Base-by-base conservation (phyloP, 106 monocot genomes). In the Phalaenopsis equestris region DNA sequence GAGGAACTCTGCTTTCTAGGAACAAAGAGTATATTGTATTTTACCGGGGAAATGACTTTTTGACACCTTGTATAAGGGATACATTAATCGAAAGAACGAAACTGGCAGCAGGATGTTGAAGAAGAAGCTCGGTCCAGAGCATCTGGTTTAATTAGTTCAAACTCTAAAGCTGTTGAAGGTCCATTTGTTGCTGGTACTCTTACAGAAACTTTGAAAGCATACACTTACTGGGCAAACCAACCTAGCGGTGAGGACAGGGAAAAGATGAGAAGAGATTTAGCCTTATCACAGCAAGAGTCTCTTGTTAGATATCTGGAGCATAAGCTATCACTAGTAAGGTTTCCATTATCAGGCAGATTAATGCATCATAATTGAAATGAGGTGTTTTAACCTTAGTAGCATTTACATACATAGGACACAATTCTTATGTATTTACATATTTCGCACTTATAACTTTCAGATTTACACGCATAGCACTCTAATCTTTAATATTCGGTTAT, bases 21-120 rank as follows among this genome's bases (percentile, higher is more conserved):
- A 97, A 97, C 89, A 94, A 94, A 83, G 96, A 97, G 52, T 97
- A 83, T 84, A 89, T 97, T 76, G 90, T 97, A 21, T 85, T 97
- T 64, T 97, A 97, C 80, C 92, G 96, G 84, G 96, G 96, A 41
- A 96, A 96, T 73, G 96, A 96, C 82, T 96, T 88, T 74, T 79
- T 96, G 81, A 78, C 83, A 58, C 91, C 93, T 73, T 83, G 84
- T 46, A 39, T 92, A 18, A 87, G 89, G 79, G 76, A 90, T 12
- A 85, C 85, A 24, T 46, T 97, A 43, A 76, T 80, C 23, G 86
- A 94, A 80, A 94, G 87, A 82, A 80, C 94, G 75, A 87, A 90
- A 11, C 79, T 81, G 55, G 90, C 86, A 84, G 5, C 92, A 89
- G 73, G 94, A 90, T 65, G 92, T 89, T 57, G 96, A 97, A 89